phyloP scores from a whole-genome alignment of 805 yeast genomes.

The Saturnispora diversa region DNA sequence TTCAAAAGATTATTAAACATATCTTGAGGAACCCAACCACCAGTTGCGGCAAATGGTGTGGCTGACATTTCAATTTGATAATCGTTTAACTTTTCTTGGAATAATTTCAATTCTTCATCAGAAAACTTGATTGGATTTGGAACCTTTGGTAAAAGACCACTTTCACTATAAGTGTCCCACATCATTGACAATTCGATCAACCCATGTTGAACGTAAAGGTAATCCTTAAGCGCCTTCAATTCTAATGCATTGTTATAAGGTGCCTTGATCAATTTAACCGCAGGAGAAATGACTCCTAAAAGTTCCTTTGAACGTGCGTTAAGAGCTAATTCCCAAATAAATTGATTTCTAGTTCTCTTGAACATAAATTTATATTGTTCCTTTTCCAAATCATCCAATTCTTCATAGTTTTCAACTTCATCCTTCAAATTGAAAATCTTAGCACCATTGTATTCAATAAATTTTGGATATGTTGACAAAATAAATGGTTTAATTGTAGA shows the following conservation, averaged over 20 bases:
- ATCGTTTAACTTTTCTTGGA: conserved; percentile 48
- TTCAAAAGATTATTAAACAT: conserved; percentile 67
- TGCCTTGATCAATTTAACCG: conserved; percentile 58
- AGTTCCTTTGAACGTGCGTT: conserved; percentile 57
- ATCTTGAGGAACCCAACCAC: conserved; percentile 95
- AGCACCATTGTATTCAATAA: conserved; percentile 81
- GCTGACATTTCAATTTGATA: conserved; percentile 63
- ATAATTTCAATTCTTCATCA: conserved; percentile 50
- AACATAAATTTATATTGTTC: conserved; percentile 81
- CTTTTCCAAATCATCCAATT: conserved; percentile 62
- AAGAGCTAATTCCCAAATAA: conserved; percentile 73
- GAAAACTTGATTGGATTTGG: conserved; percentile 56
- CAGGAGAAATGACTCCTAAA: conserved; percentile 78
- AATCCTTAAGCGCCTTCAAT: conserved; percentile 48
- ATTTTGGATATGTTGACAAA: conserved; percentile 70
- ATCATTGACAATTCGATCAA: conserved; percentile 56
- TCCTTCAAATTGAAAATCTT: conserved; percentile 69
- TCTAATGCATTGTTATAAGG: conserved; percentile 58
- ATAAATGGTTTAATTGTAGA: conserved; percentile 74
- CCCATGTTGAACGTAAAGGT: conserved; percentile 57
- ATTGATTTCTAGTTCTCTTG: conserved; percentile 85
- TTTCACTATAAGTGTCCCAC: conserved; percentile 60
- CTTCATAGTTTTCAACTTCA: conserved; percentile 64
- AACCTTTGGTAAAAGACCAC: conserved; percentile 41
- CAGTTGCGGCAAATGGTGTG: conserved; percentile 80